Evolutionary conservation across 2,329 filamentous ascomycete species (phyloP).

Genomic region (Ophiocordyceps camponoti-floridani): DNA sequence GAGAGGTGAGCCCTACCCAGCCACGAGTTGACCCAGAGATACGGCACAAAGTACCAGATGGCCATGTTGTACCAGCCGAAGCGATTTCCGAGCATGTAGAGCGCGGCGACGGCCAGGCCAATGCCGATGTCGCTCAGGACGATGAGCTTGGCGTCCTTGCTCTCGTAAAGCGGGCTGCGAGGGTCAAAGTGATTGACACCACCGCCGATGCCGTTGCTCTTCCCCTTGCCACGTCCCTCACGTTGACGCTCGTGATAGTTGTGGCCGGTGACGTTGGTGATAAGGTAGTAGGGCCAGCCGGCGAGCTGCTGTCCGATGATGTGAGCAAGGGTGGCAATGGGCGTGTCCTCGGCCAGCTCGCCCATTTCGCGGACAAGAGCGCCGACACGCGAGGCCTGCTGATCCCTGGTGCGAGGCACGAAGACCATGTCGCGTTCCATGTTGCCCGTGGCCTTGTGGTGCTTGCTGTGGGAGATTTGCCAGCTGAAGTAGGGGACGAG

Average conservation of each 20-base stretch:
- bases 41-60: slow-evolving; percentile 90
- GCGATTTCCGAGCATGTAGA: slow-evolving; percentile 53
- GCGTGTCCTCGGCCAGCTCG: slow-evolving; percentile 90
- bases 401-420: slow-evolving; percentile 75
- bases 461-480: slow-evolving; percentile 98
- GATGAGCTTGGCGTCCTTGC: slow-evolving; percentile 77
- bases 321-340: slow-evolving; percentile 57
- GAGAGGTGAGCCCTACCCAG: slow-evolving; percentile 50
- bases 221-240: slow-evolving; percentile 87
- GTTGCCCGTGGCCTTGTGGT: slow-evolving; percentile 97
- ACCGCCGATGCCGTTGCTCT: slow-evolving; percentile 60
- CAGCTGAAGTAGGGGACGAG: slow-evolving; percentile 97
- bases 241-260: slow-evolving; percentile 80
- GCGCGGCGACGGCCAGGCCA: slow-evolving; percentile 37
- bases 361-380: slow-evolving; percentile 61
- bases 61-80: slow-evolving; percentile 76
- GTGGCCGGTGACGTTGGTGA: slow-evolving; percentile 90
- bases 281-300: slow-evolving; percentile 84
- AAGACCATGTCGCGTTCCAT: slow-evolving; percentile 99
- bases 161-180: slow-evolving; percentile 75
- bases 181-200: slow-evolving; percentile 96
- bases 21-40: slow-evolving; percentile 98
- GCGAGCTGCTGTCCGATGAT: slow-evolving; percentile 73
- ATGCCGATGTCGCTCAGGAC: slow-evolving; percentile 73
- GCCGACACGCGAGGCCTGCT: slow-evolving; percentile 61